phyloP scores from a whole-genome alignment of 129 eudicot genomes.

The Chrysanthemum seticuspe region DNA sequence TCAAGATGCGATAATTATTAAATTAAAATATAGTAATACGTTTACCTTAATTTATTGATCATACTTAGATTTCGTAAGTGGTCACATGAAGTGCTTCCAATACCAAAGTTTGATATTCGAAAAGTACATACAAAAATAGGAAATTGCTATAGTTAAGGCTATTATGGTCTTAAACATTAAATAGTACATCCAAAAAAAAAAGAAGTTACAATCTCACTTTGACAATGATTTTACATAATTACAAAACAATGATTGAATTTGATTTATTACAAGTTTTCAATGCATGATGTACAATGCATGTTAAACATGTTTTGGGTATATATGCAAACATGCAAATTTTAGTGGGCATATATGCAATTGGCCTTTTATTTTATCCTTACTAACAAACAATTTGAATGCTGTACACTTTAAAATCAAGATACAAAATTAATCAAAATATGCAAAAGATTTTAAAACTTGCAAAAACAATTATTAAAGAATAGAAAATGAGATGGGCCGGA shows the following conservation, averaged over 20 bases:
- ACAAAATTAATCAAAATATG: not conserved
- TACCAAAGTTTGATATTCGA: conserved; percentile 10
- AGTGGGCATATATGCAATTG: too few species aligned
- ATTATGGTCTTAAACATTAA: too few species aligned
- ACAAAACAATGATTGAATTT: too few species aligned
- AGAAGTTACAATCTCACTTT: too few species aligned
- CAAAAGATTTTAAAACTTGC: not conserved
- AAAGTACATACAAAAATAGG: not conserved
- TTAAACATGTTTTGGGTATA: too few species aligned
- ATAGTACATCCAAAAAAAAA: too few species aligned
- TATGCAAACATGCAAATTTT: too few species aligned
- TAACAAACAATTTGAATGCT: not conserved
- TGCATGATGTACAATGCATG: too few species aligned
- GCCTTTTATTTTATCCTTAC: too few species aligned
- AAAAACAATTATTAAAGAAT: not conserved
- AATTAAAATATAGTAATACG: not conserved
- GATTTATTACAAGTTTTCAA: too few species aligned
- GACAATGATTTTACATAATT: too few species aligned
- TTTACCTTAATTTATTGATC: not conserved
- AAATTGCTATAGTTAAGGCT: too few species aligned
- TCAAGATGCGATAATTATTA: conserved; percentile 30
- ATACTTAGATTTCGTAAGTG: conserved; percentile 14
- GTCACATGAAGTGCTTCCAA: conserved; percentile 30
- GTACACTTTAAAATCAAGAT: not conserved
- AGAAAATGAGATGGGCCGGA: conserved; percentile 17